These are phyloP conservation scores for Ophiocordyceps polyrhachis-furcata DNA, from an alignment of 2,329 filamentous ascomycete genomes.

Conservation along the genomic window DNA sequence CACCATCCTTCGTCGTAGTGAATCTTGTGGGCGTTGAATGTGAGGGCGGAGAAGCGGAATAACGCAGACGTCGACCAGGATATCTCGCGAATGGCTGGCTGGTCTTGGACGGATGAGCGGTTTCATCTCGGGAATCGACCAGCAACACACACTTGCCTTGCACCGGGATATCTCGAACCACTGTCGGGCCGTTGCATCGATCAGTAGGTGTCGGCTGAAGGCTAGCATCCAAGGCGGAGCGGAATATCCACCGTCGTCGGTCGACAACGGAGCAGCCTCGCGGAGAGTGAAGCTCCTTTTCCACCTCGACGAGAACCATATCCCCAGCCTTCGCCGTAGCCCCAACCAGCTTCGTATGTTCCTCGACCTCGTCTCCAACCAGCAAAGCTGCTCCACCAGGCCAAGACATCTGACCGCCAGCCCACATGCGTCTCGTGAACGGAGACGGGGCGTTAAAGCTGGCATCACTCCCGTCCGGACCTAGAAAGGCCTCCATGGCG, in stretches of 20 bases:
- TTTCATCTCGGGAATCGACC: too few species aligned
- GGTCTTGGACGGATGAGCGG: not conserved
- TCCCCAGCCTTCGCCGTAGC: constrained; percentile 38
- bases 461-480: constrained; percentile 39
- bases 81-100: constrained; percentile 12
- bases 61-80: constrained; percentile 32
- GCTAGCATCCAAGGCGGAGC: constrained; percentile 13
- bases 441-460: constrained; percentile 39
- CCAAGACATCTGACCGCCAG: constrained; percentile 41
- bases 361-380: constrained; percentile 35
- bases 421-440: constrained; percentile 50
- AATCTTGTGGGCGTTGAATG: constrained; percentile 73
- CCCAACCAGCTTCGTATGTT: constrained; percentile 34
- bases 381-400: constrained; percentile 17
- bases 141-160: too few species aligned
- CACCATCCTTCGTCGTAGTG: constrained; percentile 59
- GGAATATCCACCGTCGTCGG: constrained; percentile 30
- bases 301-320: constrained; percentile 46
- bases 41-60: constrained; percentile 70
- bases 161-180: constrained; percentile 7
- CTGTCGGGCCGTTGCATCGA: constrained; percentile 8
- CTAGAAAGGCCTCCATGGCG: constrained; percentile 33
- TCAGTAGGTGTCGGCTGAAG: not conserved
- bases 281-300: constrained; percentile 37
- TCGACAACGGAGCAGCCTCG: constrained; percentile 34